phyloP scores from a whole-genome alignment of 352 stramenopile genomes.

The Albugo candida region DNA sequence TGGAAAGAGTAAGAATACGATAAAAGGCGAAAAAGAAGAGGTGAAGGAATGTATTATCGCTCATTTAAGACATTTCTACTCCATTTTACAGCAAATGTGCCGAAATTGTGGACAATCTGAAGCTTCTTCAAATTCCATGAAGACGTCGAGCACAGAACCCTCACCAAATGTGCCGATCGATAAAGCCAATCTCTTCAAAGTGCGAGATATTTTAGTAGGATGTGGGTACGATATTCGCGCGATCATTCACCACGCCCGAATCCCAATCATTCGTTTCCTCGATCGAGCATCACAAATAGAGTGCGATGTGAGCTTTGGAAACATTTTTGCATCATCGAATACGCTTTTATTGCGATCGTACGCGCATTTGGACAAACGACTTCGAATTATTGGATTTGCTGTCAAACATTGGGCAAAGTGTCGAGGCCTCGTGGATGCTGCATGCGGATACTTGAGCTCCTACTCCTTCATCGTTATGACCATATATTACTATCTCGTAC shows the following conservation, averaged over 20 bases:
- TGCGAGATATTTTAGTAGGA: constrained; percentile 25
- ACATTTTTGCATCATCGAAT: constrained; percentile 61
- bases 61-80: neutral
- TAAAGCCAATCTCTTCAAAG: constrained; percentile 23
- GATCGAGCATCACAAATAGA: constrained; percentile 32
- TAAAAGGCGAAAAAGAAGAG: no score
- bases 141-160: constrained; percentile 12
- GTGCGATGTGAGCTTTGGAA: constrained; percentile 73
- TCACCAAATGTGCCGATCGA: neutral
- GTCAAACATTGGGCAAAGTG: constrained; percentile 97
- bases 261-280: constrained; percentile 67
- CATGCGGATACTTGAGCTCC: constrained; percentile 87
- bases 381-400: constrained; percentile 80
- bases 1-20: no score
- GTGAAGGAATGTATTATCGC: no score
- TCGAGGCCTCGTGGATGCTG: constrained; percentile 92
- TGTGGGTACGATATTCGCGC: constrained; percentile 30
- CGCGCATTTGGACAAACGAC: constrained; percentile 46
- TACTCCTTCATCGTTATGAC: constrained; percentile 97
- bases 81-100: neutral
- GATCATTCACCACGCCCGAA: constrained; percentile 46
- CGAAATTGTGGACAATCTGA: constrained; percentile 2
- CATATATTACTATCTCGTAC: constrained; percentile 89
- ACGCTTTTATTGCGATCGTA: constrained; percentile 66
- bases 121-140: constrained; percentile 15